These are phyloP conservation scores for Solanum rostratum DNA, from an alignment of 257 asterid species.

Conservation along the genomic window DNA sequence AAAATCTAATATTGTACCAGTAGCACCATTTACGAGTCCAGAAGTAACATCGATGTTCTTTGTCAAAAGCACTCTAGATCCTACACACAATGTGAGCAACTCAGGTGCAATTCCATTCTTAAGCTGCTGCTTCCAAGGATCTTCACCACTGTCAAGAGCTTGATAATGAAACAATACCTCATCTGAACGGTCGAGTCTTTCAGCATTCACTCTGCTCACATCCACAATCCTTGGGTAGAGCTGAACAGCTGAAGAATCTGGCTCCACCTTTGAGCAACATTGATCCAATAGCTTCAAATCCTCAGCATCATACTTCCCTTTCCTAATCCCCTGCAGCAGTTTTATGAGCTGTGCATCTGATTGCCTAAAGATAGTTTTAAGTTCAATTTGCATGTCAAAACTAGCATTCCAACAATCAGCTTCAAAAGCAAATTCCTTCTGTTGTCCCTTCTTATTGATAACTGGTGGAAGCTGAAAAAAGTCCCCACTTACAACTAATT, in stretches of 20 bases:
- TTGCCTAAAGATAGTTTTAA: slow-evolving; percentile 50
- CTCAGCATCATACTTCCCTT: slow-evolving; percentile 28
- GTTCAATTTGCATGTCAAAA: slow-evolving; percentile 51
- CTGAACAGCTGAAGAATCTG: slow-evolving; percentile 56
- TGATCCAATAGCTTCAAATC: slow-evolving; percentile 42
- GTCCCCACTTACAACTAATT: slow-evolving; percentile 70
- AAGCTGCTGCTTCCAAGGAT: slow-evolving; percentile 36
- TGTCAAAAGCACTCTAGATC: slow-evolving; percentile 57
- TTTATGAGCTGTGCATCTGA: slow-evolving; percentile 37
- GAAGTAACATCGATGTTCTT: slow-evolving; percentile 28
- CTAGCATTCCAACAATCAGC: slow-evolving; percentile 57
- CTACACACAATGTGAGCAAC: slow-evolving; percentile 43
- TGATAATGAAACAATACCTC: slow-evolving; percentile 28
- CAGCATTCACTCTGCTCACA: slow-evolving; percentile 46
- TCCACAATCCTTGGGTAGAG: slow-evolving; percentile 54
- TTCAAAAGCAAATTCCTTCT: slow-evolving; percentile 45
- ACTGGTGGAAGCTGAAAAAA: slow-evolving; percentile 70
- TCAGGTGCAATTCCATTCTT: slow-evolving; percentile 48
- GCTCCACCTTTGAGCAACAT: slow-evolving; percentile 40
- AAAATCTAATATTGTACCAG: slow-evolving; percentile 47
- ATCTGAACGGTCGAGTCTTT: slow-evolving; percentile 21
- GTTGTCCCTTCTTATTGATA: slow-evolving; percentile 2
- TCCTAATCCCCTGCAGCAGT: slow-evolving; percentile 51
- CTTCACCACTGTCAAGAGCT: slow-evolving; percentile 41
- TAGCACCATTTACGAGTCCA: slow-evolving; percentile 65